phyloP scores from a whole-genome alignment of 176 grass and related monocot species.

The Juncus inflexus region DNA sequence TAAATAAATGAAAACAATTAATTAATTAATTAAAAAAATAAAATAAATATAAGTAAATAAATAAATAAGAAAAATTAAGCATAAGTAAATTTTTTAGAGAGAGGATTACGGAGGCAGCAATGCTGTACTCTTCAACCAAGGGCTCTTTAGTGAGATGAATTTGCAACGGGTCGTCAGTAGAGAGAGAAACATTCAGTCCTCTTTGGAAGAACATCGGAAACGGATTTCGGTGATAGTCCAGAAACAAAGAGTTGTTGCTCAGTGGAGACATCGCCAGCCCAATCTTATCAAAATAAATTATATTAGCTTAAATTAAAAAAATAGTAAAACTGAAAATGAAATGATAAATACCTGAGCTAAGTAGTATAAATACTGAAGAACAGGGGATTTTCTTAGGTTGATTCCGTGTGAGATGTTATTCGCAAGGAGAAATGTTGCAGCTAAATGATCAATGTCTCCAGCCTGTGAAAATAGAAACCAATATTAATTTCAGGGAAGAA shows the following conservation, averaged over 20 bases:
- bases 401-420: slow-evolving; percentile 94
- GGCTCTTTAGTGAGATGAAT: slow-evolving; percentile 99
- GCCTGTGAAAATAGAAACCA: slow-evolving; percentile 39
- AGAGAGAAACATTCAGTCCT: slow-evolving; percentile 88
- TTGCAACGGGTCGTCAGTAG: slow-evolving; percentile 99
- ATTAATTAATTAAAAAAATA: neutral
- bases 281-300: slow-evolving; percentile 51
- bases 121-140: slow-evolving; percentile 99
- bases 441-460: slow-evolving; percentile 90
- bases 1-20: neutral
- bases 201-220: slow-evolving; percentile 83
- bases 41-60: neutral
- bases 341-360: slow-evolving; percentile 73
- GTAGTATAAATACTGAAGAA: slow-evolving; percentile 98
- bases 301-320: slow-evolving; percentile 8
- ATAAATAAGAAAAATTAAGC: neutral
- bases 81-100: neutral
- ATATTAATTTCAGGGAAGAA: slow-evolving; percentile 25
- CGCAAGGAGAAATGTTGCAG: slow-evolving; percentile 80
- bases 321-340: neutral
- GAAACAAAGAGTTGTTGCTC: slow-evolving; percentile 95
- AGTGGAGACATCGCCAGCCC: slow-evolving; percentile 93
- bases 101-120: slow-evolving; percentile 77
- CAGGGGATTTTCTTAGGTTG: slow-evolving; percentile 92
- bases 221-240: slow-evolving; percentile 96